phyloP scores from a whole-genome alignment of 495 filamentous ascomycete genomes.

The Rusavskia elegans region DNA sequence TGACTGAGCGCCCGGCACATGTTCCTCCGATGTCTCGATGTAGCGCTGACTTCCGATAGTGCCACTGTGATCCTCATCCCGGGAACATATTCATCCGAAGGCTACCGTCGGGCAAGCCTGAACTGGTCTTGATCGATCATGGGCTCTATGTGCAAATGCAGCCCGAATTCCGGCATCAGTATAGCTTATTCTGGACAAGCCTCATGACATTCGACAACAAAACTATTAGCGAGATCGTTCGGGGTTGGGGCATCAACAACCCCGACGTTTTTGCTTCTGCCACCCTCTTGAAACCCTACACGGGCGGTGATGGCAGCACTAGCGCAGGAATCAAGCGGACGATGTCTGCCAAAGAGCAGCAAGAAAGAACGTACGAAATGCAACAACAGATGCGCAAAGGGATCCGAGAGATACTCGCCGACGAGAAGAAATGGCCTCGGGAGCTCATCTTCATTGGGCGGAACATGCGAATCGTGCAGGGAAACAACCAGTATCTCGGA shows the following conservation, averaged over 20 bases:
- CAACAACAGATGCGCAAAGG: slow-evolving; percentile 71
- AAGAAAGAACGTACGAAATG: slow-evolving; percentile 59
- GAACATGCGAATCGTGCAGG: slow-evolving; percentile 86
- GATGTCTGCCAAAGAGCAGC: slow-evolving; percentile 35
- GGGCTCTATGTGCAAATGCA: slow-evolving; percentile 87
- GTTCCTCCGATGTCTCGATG: neutral
- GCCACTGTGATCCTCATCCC: slow-evolving; percentile 87
- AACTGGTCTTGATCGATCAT: slow-evolving; percentile 92
- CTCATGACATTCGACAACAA: slow-evolving; percentile 87
- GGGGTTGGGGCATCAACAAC: slow-evolving; percentile 72
- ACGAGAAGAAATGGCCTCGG: slow-evolving; percentile 84
- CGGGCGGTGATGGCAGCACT: slow-evolving; percentile 59
- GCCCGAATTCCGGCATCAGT: slow-evolving; percentile 72
- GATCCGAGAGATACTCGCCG: slow-evolving; percentile 66
- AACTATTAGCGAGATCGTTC: slow-evolving; percentile 53
- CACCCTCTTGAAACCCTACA: slow-evolving; percentile 79
- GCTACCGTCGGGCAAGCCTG: slow-evolving; percentile 60
- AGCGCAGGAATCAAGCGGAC: slow-evolving; percentile 44
- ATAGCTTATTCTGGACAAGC: slow-evolving; percentile 83
- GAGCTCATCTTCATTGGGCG: slow-evolving; percentile 92
- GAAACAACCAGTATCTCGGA: slow-evolving; percentile 70
- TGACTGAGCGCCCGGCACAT: neutral
- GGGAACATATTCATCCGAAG: slow-evolving; percentile 94
- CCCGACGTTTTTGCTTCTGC: slow-evolving; percentile 81
- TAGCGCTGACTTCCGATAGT: neutral